Evolutionary conservation across 768 basidiomycete species (phyloP), one percentile per base, ranked within the genome.

Genomic region (Kwoniella bestiolae): DNA sequence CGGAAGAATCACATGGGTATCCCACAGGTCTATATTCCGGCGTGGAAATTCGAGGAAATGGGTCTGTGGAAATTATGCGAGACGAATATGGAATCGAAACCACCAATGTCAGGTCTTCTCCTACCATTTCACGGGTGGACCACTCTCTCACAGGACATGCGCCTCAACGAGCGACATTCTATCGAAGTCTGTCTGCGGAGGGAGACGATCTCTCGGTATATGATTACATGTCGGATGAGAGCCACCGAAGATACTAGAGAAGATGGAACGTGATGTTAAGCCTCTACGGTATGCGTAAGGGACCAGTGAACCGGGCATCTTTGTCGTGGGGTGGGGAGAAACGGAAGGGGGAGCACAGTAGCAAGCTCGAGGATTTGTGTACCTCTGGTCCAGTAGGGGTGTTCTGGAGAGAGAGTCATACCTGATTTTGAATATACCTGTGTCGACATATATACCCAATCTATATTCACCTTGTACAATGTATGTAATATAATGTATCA

Each of bases 131-230:
- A 5, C n/a, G 28, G 14, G 63, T 68, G 3, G 52, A 63, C n/a
- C 51, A 56, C 16, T 46, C 50, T 7, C 34, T 53, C 5, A 45
- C 31, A 3, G 6, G 31, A 3, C 38, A 63, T 38, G 56, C 63
- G 12, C 73, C 73, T 7, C 73, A 74, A 32, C 62, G 55, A 12
- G 73, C 70, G 14, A 62, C 60, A 3, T 74, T 63, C 35, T 68
- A 74, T 56, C 67, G 62, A 45, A 69, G 70, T 16, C 52, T 68
- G 16, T 69, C 73, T 9, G 68, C 67, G 2, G 73, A 74, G 52
- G 73, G 70, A 2, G 73, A 72, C 29, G 66, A 72, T 23, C 23
- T 70, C 3, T 65, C 56, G 2, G 18, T 65, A 5, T 62, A 57
- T 26, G 68, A 69, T 25, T 69, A 69, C 34, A 53, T 46, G 2